Conservation (phyloP, 2,329 filamentous ascomycete genomes). For the Exophiala spinifera region DNA sequence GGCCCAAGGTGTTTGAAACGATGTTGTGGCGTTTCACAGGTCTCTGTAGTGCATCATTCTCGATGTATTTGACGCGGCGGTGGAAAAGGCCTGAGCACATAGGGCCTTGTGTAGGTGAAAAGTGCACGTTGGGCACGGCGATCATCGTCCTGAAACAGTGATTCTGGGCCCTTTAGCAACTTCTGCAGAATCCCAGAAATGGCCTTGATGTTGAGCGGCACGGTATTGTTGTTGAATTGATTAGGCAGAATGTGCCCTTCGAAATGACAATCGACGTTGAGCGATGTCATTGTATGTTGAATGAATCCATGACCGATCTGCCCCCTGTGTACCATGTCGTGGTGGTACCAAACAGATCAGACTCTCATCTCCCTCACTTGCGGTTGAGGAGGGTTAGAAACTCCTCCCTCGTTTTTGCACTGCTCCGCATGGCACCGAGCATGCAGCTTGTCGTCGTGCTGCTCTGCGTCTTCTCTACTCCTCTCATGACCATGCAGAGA, state of each 20-base stretch:
- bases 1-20: too few relatives aligned
- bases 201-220: too few relatives aligned
- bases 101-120: too few relatives aligned
- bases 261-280: constrained; percentile 5
- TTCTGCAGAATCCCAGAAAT: too few relatives aligned
- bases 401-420: constrained; percentile 91
- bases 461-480: constrained; percentile 86
- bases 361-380: constrained; percentile 5
- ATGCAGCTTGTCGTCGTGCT: constrained; percentile 95
- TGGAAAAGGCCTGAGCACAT: too few relatives aligned
- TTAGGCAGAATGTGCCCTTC: background rate
- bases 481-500: constrained; percentile 98
- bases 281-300: constrained; percentile 8
- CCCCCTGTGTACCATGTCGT: background rate
- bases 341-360: background rate
- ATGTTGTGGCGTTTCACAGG: too few relatives aligned
- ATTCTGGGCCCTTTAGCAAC: too few relatives aligned
- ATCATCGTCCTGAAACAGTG: too few relatives aligned
- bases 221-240: too few relatives aligned
- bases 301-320: background rate
- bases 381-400: constrained; percentile 77
- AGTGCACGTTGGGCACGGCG: too few relatives aligned
- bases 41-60: too few relatives aligned
- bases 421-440: constrained; percentile 89
- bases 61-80: too few relatives aligned